Evolutionary conservation across 768 basidiomycete genomes (phyloP).

Genomic region (Boletus sensibilis): DNA sequence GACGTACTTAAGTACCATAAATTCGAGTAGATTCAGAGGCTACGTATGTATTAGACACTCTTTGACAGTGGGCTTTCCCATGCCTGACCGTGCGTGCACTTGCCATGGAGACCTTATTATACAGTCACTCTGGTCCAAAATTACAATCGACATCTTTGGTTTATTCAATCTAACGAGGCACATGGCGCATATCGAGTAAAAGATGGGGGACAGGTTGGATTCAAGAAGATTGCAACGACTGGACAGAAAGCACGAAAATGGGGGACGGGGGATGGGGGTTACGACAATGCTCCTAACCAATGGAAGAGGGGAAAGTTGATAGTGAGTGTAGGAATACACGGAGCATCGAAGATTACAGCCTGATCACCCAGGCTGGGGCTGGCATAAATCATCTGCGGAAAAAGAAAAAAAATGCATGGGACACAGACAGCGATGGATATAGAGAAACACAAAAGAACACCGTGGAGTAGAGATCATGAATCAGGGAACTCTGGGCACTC

Average conservation of each 20-base stretch:
- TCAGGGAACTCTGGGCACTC: conserved; percentile 51
- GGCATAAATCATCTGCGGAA: conserved; percentile 5
- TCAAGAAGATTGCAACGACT: neutral
- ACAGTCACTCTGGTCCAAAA: neutral
- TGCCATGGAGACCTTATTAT: neutral
- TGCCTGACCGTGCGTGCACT: neutral
- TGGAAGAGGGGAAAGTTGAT: conserved; percentile 38
- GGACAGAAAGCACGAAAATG: neutral
- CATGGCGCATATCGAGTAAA: conserved; percentile 4
- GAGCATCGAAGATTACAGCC: conserved; percentile 45
- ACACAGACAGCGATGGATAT: conserved; percentile 4
- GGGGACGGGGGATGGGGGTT: conserved; percentile 32
- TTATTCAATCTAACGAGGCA: conserved; percentile 7
- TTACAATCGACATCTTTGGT: neutral
- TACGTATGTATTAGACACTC: neutral
- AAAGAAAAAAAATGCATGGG: conserved; percentile 11
- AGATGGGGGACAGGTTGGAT: neutral
- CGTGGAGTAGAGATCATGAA: conserved; percentile 14
- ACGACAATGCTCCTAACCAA: conserved; percentile 57
- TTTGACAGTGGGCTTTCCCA: neutral
- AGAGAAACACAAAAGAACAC: conserved; percentile 8
- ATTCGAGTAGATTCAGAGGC: neutral
- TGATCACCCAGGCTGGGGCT: neutral
- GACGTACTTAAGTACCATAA: neutral
- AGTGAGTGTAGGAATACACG: conserved; percentile 32